Percentiles rank a stretch among this genome's conserved stretches.
Evolutionary conservation across 768 basidiomycete genomes (phyloP).

Genomic region (Suillus sp.): DNA sequence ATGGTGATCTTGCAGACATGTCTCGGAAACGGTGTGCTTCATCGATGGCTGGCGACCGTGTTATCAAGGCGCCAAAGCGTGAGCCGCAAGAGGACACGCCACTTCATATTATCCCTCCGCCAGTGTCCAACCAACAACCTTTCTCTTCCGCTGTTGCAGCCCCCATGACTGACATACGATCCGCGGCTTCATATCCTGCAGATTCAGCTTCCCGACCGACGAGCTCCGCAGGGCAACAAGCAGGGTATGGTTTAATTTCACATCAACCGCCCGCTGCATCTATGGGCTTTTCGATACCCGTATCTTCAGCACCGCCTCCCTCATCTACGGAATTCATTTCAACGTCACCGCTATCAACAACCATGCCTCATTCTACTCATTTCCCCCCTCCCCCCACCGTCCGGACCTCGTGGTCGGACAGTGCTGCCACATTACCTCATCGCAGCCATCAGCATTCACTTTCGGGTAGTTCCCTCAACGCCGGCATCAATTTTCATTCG

Average conservation of each 20-base stretch:
- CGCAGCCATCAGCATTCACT: constrained; percentile 35
- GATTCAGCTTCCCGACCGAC: constrained; percentile 35
- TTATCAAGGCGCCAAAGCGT: constrained; percentile 49
- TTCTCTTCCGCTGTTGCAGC: constrained; percentile 30
- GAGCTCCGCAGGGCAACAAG: constrained; percentile 32
- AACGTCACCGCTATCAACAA: constrained; percentile 24
- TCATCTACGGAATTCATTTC: constrained; percentile 27
- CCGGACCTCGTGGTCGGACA: constrained; percentile 35
- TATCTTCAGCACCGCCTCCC: constrained; percentile 21
- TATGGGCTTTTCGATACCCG: constrained; percentile 23
- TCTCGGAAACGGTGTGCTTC: constrained; percentile 56
- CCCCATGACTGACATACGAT: constrained; percentile 27
- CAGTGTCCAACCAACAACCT: constrained; percentile 21
- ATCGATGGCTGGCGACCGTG: constrained; percentile 46
- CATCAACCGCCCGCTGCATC: constrained; percentile 22
- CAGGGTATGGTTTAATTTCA: constrained; percentile 27
- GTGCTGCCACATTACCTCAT: constrained; percentile 27
- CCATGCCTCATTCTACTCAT: constrained; percentile 25
- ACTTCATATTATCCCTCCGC: constrained; percentile 28
- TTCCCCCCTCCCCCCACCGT: constrained; percentile 28
- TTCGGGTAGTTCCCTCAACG: constrained; percentile 32
- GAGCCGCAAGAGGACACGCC: constrained; percentile 48
- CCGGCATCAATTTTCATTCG: constrained; percentile 31
- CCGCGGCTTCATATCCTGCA: constrained; percentile 30
- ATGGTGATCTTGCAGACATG: constrained; percentile 39